A percentile compares a stretch with the other conserved stretches of the same genome.
Evolutionary conservation across 129 eudicot genomes (phyloP).

Genomic region (Daucus carota): DNA sequence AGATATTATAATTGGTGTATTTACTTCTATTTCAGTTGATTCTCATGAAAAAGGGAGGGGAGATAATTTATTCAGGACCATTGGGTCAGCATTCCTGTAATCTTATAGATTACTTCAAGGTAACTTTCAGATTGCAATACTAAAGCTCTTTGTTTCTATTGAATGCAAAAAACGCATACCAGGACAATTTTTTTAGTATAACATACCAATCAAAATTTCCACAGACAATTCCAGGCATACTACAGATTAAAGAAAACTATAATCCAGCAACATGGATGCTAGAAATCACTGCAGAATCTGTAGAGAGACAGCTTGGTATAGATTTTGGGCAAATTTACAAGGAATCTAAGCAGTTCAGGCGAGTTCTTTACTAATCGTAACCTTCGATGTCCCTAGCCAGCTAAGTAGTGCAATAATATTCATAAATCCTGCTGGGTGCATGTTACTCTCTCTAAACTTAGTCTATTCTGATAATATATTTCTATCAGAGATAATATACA

Average conservation of each 20-base stretch:
- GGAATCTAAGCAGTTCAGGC: slow-evolving; percentile 20
- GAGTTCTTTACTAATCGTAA: not conserved
- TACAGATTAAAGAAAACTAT: slow-evolving; percentile 6
- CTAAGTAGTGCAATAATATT: not conserved
- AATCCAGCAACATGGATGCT: slow-evolving; percentile 31
- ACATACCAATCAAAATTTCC: not conserved
- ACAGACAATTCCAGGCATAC: slow-evolving; percentile 5
- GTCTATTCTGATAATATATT: not conserved
- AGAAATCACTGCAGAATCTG: slow-evolving; percentile 11
- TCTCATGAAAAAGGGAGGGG: slow-evolving; percentile 9
- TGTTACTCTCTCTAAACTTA: not conserved
- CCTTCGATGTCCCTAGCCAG: not conserved
- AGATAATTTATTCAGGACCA: not conserved
- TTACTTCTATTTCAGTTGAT: not conserved
- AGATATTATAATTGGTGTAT: not conserved
- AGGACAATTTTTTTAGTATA: not conserved
- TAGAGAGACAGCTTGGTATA: slow-evolving; percentile 9
- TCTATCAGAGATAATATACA: slow-evolving; percentile 2
- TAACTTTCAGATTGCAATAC: not conserved
- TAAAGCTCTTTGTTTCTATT: not conserved
- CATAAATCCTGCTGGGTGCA: not conserved
- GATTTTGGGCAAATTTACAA: not conserved
- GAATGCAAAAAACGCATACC: not conserved
- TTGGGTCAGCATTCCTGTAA: not conserved
- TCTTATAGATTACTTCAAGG: slow-evolving; percentile 39